Evolutionary conservation across 352 stramenopile species (phyloP).

Genomic region (Aphanomyces invadans): DNA sequence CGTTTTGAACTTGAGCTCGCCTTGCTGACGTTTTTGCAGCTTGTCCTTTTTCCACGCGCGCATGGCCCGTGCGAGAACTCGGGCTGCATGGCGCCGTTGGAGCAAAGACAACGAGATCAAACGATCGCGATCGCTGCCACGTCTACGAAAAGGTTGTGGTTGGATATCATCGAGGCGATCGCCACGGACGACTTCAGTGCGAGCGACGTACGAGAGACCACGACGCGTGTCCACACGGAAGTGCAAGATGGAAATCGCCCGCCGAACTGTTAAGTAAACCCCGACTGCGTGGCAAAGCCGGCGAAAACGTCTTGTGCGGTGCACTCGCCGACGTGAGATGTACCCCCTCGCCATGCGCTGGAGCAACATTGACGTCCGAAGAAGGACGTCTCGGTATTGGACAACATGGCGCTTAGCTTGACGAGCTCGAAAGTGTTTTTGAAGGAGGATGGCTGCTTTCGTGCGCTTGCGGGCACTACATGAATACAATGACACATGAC

Average conservation of each 20-base stretch:
- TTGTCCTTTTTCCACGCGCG: constrained; percentile 35
- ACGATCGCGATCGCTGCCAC: constrained; percentile 33
- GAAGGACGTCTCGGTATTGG: background rate
- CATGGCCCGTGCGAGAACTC: constrained; percentile 43
- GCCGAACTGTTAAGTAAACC: constrained; percentile 35
- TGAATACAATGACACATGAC: constrained; percentile 35
- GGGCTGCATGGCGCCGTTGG: constrained; percentile 37
- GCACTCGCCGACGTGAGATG: constrained; percentile 39
- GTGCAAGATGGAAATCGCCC: constrained; percentile 39
- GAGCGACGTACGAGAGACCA: constrained; percentile 39
- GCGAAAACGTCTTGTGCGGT: constrained; percentile 28
- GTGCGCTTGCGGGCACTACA: constrained; percentile 31
- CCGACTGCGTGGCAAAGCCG: constrained; percentile 36
- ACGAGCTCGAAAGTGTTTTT: constrained; percentile 11
- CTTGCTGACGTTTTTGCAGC: constrained; percentile 29
- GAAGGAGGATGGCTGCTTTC: background rate
- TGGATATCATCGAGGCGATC: too few relatives aligned
- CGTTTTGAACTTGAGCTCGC: constrained; percentile 35
- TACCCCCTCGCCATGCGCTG: constrained; percentile 53
- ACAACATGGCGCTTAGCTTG: background rate
- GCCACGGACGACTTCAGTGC: too few relatives aligned
- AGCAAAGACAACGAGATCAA: constrained; percentile 33
- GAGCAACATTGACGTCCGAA: constrained; percentile 33
- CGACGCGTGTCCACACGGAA: constrained; percentile 48
- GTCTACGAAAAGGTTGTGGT: constrained; percentile 38